phyloP scores from a whole-genome alignment of 2,329 filamentous ascomycete genomes.

The Aspergillus sp. region DNA sequence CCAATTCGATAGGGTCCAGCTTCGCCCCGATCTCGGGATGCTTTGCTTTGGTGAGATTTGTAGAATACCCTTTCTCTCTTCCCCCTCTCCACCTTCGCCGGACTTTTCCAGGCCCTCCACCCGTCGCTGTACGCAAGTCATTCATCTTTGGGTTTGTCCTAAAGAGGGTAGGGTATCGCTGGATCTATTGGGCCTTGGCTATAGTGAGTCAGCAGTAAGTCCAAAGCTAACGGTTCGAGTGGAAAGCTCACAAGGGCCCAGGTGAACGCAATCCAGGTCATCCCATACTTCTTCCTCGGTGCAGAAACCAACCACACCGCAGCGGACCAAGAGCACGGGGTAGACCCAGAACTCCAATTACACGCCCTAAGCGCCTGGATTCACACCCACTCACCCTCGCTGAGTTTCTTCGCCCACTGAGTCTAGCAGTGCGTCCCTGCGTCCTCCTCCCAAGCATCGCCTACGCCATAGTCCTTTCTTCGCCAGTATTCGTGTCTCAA shows the following conservation, averaged over 20 bases:
- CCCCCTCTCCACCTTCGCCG: constrained; percentile 13
- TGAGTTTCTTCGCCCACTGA: constrained; percentile 59
- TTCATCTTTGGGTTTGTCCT: constrained; percentile 51
- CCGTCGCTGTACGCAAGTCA: not conserved
- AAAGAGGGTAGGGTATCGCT: constrained; percentile 58
- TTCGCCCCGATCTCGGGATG: constrained; percentile 41
- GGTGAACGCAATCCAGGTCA: constrained; percentile 58
- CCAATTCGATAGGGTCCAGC: constrained; percentile 36
- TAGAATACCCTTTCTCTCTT: constrained; percentile 19
- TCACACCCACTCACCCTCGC: constrained; percentile 49
- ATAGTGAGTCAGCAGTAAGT: constrained; percentile 45
- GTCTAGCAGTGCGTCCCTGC: constrained; percentile 50
- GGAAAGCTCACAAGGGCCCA: too few relatives aligned
- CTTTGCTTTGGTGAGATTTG: constrained; percentile 41
- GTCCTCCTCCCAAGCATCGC: constrained; percentile 58
- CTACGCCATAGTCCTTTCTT: constrained; percentile 65
- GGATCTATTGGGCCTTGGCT: constrained; percentile 63
- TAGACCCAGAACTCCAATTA: too few relatives aligned
- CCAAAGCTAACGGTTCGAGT: too few relatives aligned
- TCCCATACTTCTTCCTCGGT: constrained; percentile 61
- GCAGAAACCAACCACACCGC: constrained; percentile 59
- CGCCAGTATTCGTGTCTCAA: constrained; percentile 57
- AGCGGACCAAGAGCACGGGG: too few relatives aligned
- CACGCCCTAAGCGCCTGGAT: too few relatives aligned
- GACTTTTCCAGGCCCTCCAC: constrained; percentile 31